A percentile compares a stretch with the other conserved stretches of the same genome.
Conservation (phyloP, 768 basidiomycete species). For the Arthromyces matolae region DNA sequence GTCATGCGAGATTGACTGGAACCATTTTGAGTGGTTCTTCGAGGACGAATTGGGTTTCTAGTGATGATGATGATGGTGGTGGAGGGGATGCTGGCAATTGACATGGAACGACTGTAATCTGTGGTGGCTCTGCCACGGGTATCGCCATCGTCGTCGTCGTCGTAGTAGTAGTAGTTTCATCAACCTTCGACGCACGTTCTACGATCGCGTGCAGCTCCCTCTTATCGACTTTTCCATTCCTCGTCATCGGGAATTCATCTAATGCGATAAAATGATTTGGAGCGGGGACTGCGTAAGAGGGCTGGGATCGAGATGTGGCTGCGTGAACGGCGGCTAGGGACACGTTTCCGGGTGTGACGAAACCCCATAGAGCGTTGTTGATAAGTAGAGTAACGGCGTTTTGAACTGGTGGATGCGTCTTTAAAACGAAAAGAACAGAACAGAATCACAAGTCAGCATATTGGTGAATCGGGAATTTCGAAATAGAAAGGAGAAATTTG, state of each 20-base stretch:
- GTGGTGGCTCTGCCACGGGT: not conserved
- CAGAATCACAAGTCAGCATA: too few relatives aligned
- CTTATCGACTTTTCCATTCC: slow-evolving; percentile 52
- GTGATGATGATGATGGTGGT: too few relatives aligned
- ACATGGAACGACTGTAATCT: not conserved
- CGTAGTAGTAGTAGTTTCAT: not conserved
- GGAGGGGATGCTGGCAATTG: not conserved
- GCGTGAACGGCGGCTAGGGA: slow-evolving; percentile 14
- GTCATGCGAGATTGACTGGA: slow-evolving; percentile 10
- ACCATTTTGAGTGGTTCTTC: slow-evolving; percentile 17
- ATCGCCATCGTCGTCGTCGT: not conserved
- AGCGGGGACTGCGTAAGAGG: slow-evolving; percentile 58
- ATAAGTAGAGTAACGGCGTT: slow-evolving; percentile 20
- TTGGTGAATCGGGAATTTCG: too few relatives aligned
- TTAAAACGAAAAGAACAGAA: too few relatives aligned
- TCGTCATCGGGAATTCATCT: slow-evolving; percentile 48
- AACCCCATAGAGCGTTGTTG: slow-evolving; percentile 18
- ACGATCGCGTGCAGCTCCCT: slow-evolving; percentile 29
- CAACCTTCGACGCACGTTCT: slow-evolving; percentile 2
- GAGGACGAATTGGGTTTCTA: slow-evolving; percentile 11
- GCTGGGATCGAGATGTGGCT: slow-evolving; percentile 34
- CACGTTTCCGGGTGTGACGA: slow-evolving; percentile 16
- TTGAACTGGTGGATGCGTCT: slow-evolving; percentile 9
- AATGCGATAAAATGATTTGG: slow-evolving; percentile 43
- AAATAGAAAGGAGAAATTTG: not conserved